A percentile compares a stretch with the other conserved stretches of the same genome.
Evolutionary conservation across 106 monocot species (phyloP).

Genomic region (Platanthera zijinensis): DNA sequence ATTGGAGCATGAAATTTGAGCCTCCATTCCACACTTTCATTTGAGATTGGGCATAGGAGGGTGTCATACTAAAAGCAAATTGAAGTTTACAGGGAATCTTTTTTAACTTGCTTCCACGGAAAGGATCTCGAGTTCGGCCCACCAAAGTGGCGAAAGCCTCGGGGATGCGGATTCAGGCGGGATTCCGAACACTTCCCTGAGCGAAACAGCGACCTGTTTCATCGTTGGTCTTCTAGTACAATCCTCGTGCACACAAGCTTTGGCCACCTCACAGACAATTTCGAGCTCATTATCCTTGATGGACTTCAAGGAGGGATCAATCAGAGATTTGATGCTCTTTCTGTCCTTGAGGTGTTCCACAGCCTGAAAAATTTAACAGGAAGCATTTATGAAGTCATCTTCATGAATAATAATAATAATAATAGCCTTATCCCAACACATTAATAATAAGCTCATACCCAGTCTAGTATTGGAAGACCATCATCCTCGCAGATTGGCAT

Average conservation of each 20-base stretch:
- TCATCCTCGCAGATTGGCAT: constrained; percentile 33
- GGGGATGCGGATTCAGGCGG: constrained; percentile 70
- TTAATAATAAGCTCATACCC: constrained; percentile 30
- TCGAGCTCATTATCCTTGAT: constrained; percentile 60
- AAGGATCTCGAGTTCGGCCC: constrained; percentile 99
- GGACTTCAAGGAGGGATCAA: constrained; percentile 59
- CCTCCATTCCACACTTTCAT: not conserved
- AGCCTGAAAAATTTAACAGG: constrained; percentile 30
- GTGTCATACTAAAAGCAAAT: too few relatives aligned
- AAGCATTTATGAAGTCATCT: too few relatives aligned
- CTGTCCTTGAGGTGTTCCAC: constrained; percentile 42
- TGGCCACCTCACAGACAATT: constrained; percentile 48
- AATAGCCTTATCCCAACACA: too few relatives aligned
- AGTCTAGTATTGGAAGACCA: constrained; percentile 32
- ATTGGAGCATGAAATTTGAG: not conserved
- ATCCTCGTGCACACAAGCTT: constrained; percentile 50
- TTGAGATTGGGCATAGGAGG: too few relatives aligned
- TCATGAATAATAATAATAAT: too few relatives aligned
- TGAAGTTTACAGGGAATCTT: not conserved
- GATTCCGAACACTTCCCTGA: constrained; percentile 45
- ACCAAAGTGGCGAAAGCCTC: constrained; percentile 87
- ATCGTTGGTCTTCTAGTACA: constrained; percentile 62
- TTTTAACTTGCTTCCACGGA: constrained; percentile 78
- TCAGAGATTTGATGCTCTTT: constrained; percentile 25
- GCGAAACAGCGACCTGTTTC: constrained; percentile 31